phyloP scores from a whole-genome alignment of 345 rosid genomes.

The Lumnitzera racemosa region DNA sequence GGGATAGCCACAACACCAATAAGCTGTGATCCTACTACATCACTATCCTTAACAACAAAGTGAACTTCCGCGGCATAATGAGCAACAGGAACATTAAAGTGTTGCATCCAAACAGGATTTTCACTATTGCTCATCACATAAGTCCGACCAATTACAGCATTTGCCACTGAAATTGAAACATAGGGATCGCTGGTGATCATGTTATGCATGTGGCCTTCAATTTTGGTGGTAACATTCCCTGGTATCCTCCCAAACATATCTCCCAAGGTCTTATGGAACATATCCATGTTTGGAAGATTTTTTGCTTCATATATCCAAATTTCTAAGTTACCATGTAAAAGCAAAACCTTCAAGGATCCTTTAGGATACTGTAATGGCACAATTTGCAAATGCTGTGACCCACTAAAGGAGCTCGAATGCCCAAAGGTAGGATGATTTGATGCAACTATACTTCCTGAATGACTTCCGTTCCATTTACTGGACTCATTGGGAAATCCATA shows the following conservation, averaged over 20 bases:
- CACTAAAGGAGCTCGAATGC: constrained; percentile 29
- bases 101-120: constrained; percentile 85
- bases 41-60: constrained; percentile 84
- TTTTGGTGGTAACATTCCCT: constrained; percentile 26
- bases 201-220: constrained; percentile 43
- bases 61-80: constrained; percentile 80
- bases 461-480: constrained; percentile 34
- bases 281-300: constrained; percentile 91
- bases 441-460: constrained; percentile 34
- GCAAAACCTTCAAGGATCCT: constrained; percentile 69
- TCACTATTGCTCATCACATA: constrained; percentile 76
- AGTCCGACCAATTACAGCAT: constrained; percentile 79
- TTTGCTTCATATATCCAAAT: constrained; percentile 60
- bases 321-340: constrained; percentile 88
- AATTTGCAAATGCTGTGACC: constrained; percentile 44
- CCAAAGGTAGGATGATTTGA: constrained; percentile 17
- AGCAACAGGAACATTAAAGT: constrained; percentile 83
- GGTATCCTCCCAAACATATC: constrained; percentile 51
- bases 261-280: constrained; percentile 77
- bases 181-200: constrained; percentile 93
- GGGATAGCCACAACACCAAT: constrained; percentile 84
- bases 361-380: constrained; percentile 42
- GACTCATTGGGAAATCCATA: constrained; percentile 63
- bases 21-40: constrained; percentile 76
- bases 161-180: constrained; percentile 51